A percentile compares a stretch with the other conserved stretches of the same genome.
These are phyloP conservation scores for Amaranthus tricolor DNA, from an alignment of 179 eudicot species.

Conservation along the genomic window DNA sequence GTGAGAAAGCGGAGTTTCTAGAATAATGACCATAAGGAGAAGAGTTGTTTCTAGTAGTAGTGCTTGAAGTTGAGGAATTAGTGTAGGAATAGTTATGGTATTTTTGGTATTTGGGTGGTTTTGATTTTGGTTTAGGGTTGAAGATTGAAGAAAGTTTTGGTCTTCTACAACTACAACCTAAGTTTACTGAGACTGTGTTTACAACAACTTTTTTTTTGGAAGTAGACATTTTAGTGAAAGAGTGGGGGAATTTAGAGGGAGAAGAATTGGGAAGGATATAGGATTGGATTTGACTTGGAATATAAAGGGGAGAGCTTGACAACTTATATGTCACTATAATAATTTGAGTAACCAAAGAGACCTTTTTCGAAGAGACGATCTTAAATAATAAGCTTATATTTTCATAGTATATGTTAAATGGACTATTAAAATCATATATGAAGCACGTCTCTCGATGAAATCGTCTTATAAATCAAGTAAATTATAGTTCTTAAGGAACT, in stretches of 20 bases:
- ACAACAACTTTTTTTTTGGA: constrained; percentile 41
- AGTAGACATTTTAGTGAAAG: constrained; percentile 35
- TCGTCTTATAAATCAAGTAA: no score
- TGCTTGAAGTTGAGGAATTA: constrained; percentile 26
- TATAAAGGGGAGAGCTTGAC: background rate
- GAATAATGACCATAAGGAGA: constrained; percentile 13
- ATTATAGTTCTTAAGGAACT: no score
- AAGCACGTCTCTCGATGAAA: no score
- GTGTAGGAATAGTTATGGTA: constrained; percentile 32
- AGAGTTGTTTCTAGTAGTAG: constrained; percentile 34
- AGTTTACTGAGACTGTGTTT: constrained; percentile 44
- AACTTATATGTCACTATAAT: no score
- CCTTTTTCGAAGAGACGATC: no score
- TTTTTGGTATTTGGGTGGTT: constrained; percentile 30
- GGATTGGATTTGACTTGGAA: constrained; percentile 7
- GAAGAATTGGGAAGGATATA: constrained; percentile 14
- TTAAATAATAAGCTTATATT: no score
- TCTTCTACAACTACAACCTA: constrained; percentile 70
- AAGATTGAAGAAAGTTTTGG: constrained; percentile 56
- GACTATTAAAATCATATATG: no score
- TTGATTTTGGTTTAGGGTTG: constrained; percentile 46
- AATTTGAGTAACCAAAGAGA: no score
- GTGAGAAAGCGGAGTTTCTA: constrained; percentile 30
- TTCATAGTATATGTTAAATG: no score
- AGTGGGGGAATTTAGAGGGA: background rate